Evolutionary conservation across 768 basidiomycete species (phyloP).

Genomic region (Russula sp.): DNA sequence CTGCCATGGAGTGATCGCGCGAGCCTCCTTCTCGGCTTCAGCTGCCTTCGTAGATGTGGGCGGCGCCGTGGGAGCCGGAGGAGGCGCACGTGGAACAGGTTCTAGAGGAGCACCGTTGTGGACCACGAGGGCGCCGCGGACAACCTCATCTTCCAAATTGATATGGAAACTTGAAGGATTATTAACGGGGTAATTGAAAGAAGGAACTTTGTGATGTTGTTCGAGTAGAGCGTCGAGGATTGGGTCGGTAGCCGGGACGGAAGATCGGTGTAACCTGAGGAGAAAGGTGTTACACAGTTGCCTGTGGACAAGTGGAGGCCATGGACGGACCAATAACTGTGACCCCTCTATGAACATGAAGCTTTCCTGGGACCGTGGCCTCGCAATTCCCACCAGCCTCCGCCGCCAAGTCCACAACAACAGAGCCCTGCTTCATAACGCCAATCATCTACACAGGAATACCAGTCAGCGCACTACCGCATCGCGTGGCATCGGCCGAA

Average conservation of each 20-base stretch:
- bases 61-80: slow-evolving; percentile 55
- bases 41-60: slow-evolving; percentile 48
- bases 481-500: not conserved
- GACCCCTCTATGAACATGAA: slow-evolving; percentile 68
- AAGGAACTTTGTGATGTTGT: slow-evolving; percentile 88
- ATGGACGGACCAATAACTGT: slow-evolving; percentile 64
- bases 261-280: slow-evolving; percentile 73
- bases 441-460: slow-evolving; percentile 56
- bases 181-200: slow-evolving; percentile 58
- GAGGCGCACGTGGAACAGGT: slow-evolving; percentile 64
- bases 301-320: not conserved
- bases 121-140: slow-evolving; percentile 74
- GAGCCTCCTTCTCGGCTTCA: slow-evolving; percentile 42
- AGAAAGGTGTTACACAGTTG: not conserved
- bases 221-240: slow-evolving; percentile 85
- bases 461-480: not conserved
- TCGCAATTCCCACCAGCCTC: slow-evolving; percentile 91
- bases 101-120: slow-evolving; percentile 64
- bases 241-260: slow-evolving; percentile 88
- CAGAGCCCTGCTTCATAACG: slow-evolving; percentile 90
- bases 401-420: slow-evolving; percentile 82
- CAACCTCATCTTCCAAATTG: slow-evolving; percentile 79
- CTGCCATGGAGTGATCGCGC: slow-evolving; percentile 82
- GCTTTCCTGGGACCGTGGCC: slow-evolving; percentile 73
- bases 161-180: slow-evolving; percentile 59